Evolutionary conservation across 371 early-diverging fungal species (phyloP), one percentile per base, ranked within the genome.

Genomic region (Encephalitozoon cuniculi): DNA sequence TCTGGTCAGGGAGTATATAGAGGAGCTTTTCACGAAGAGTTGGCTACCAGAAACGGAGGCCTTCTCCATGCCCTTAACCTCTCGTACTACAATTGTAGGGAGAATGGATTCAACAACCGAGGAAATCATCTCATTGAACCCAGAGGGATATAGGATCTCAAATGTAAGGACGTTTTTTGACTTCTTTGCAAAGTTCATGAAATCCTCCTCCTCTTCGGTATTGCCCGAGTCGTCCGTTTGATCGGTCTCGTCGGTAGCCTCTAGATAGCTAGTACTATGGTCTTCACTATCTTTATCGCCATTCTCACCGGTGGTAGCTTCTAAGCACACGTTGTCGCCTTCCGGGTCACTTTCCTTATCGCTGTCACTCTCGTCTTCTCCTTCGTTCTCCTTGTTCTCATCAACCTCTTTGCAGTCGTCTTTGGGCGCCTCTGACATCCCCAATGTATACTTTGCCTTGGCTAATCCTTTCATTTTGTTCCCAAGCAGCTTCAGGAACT

Each of bases 251-350:
- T 32, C 12, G 12, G 1, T 12, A 32, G 7, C 40, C 2, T 46
- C 49, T 1, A 21, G 49, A 18, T 18, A 21, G 7, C 12, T 9
- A 11, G 11, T 11, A 46, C 18, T 46, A 18, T 15, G 15, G 8
- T 39, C 52, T 4, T 51, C 52, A 51, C 53, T 41, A 25, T 68
- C 44, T 6, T 69, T 26, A 28, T 39, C 41, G 15, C 21, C n/a
- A 53, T 9, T 69, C 9, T 44, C 39, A 43, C 71, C 64, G 51
- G 66, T 79, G 64, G 79, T 83, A 25, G 78, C 80, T 32, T 84
- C 87, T 53, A 85, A 86, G 28, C 83, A 79, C 37, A 44, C 74
- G 8, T 77, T 71, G 11, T 39, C 77, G 9, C 40, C 39, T 12
- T 54, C 40, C 25, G 23, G 9, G 21, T 65, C 46, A 4, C 46